Percentiles rank a stretch among this genome's conserved stretches.
Conservation (phyloP, 169 alveolate genomes). For the Eimeria tenella region DNA sequence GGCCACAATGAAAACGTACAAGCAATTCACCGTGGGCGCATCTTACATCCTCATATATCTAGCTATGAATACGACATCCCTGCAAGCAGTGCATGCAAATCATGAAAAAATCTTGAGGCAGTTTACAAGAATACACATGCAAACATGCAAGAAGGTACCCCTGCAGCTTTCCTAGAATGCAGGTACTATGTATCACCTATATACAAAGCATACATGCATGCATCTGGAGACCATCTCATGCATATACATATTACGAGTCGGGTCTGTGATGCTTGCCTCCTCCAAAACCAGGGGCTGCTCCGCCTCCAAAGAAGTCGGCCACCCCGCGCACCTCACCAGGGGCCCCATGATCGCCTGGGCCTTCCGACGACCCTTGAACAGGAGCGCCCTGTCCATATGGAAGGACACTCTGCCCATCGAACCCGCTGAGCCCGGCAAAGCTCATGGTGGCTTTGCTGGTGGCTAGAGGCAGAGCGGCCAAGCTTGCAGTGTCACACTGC, state of each 20-base stretch:
- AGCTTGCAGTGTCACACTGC: too few species aligned
- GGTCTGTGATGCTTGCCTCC: conserved; percentile 23
- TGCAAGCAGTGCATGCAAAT: too few species aligned
- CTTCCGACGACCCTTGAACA: conserved; percentile 13
- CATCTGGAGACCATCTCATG: neutral
- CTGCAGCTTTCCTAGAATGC: too few species aligned
- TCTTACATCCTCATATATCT: too few species aligned
- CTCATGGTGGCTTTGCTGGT: neutral
- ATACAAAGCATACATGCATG: neutral
- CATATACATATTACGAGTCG: neutral
- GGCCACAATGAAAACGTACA: too few species aligned
- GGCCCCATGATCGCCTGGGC: conserved; percentile 23
- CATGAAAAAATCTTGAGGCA: too few species aligned
- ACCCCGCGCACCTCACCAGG: conserved; percentile 36
- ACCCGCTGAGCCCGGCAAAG: conserved; percentile 41
- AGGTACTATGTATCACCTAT: too few species aligned
- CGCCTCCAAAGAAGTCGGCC: conserved; percentile 64
- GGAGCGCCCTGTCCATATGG: conserved; percentile 55
- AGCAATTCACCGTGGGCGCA: too few species aligned
- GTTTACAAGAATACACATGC: too few species aligned
- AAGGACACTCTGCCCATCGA: conserved; percentile 1
- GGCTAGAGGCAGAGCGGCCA: too few species aligned
- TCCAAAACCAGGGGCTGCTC: conserved; percentile 64
- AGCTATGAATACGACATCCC: too few species aligned
- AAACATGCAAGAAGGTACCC: too few species aligned